phyloP scores from a whole-genome alignment of 352 stramenopile species.

The Pythium sukuiense region DNA sequence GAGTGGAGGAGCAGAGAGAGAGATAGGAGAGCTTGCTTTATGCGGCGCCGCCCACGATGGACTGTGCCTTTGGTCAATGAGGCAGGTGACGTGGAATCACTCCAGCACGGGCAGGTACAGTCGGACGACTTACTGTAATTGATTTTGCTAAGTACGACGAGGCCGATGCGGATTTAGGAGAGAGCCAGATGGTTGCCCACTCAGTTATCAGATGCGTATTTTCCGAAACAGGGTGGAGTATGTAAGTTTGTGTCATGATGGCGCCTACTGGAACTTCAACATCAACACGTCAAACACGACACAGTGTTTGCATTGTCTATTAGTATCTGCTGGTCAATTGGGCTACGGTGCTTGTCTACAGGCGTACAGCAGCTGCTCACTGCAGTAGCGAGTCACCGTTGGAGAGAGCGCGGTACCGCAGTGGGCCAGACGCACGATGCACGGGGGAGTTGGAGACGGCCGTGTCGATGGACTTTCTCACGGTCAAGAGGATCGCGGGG shows the following conservation, averaged over 20 bases:
- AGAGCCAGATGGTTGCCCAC: neutral
- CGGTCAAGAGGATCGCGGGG: slow-evolving; percentile 47
- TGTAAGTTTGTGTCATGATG: no score
- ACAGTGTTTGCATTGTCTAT: neutral
- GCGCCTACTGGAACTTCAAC: no score
- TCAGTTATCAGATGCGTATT: neutral
- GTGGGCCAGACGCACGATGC: slow-evolving; percentile 17
- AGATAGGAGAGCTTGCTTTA: neutral
- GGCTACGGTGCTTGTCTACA: no score
- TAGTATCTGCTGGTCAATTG: no score
- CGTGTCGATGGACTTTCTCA: slow-evolving; percentile 41
- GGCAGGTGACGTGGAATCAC: slow-evolving; percentile 25
- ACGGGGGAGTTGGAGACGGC: slow-evolving; percentile 23
- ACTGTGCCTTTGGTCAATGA: slow-evolving; percentile 2
- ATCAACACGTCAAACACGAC: neutral
- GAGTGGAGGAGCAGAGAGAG: neutral
- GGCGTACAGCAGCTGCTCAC: neutral
- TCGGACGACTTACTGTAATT: neutral
- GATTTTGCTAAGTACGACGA: neutral
- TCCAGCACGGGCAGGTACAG: neutral
- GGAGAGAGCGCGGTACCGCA: slow-evolving; percentile 20
- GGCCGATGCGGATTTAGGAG: slow-evolving; percentile 2
- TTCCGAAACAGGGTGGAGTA: neutral
- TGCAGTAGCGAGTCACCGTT: slow-evolving; percentile 24
- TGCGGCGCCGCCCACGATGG: neutral